Percentiles rank a stretch among this genome's conserved stretches.
phyloP scores from a whole-genome alignment of 345 rosid species.

The Citrus cavaleriei region DNA sequence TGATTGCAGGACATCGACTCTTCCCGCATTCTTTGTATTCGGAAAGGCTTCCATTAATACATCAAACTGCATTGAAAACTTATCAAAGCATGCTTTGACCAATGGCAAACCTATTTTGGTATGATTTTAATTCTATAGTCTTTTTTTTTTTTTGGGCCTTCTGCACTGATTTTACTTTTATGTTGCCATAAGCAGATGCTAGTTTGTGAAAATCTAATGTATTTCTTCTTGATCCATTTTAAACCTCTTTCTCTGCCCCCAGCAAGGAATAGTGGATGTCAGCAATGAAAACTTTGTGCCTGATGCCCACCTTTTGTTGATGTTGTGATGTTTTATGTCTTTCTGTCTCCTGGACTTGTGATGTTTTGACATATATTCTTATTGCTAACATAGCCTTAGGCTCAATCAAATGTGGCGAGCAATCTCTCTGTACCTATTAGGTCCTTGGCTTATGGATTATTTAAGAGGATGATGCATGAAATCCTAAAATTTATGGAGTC shows the following conservation, averaged over 20 bases:
- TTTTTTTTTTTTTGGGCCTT: background rate
- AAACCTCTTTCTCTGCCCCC: background rate
- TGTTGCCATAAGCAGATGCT: background rate
- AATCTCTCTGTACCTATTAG: background rate
- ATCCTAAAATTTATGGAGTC: no score
- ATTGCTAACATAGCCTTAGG: background rate
- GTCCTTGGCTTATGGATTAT: background rate
- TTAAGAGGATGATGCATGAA: background rate
- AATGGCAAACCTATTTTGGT: conserved; percentile 62
- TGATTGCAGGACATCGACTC: conserved; percentile 62
- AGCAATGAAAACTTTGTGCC: background rate
- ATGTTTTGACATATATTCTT: background rate
- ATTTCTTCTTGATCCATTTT: background rate
- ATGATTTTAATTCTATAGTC: conserved; percentile 13
- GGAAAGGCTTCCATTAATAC: conserved; percentile 62
- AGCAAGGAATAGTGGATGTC: background rate
- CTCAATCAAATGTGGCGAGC: background rate
- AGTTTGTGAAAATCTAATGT: background rate
- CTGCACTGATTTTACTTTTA: background rate
- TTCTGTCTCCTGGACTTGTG: no score
- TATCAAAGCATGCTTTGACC: conserved; percentile 31
- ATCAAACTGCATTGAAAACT: conserved; percentile 42
- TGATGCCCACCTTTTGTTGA: background rate
- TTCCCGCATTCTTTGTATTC: conserved; percentile 80
- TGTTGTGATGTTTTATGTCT: no score